Conservation (phyloP, 345 rosid genomes). For the Hevea brasiliensis region DNA sequence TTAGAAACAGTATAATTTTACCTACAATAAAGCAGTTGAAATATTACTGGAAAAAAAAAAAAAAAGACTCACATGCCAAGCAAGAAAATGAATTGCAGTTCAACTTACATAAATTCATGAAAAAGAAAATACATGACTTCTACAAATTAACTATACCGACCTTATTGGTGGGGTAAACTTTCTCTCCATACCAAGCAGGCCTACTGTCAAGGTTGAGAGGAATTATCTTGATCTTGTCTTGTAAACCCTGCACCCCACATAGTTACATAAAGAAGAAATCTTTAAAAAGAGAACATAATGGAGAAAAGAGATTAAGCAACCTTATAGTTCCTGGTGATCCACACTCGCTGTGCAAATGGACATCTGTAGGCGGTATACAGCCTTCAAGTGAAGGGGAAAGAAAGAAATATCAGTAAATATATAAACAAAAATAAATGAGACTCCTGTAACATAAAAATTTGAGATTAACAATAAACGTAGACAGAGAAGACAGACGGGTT, state of each 20-base stretch:
- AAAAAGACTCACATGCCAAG: too few relatives aligned
- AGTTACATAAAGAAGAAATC: background rate
- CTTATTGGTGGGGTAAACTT: conserved; percentile 80
- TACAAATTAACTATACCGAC: conserved; percentile 28
- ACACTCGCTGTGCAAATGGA: conserved; percentile 87
- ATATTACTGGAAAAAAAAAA: too few relatives aligned
- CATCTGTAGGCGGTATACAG: conserved; percentile 63
- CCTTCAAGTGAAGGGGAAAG: conserved; percentile 31
- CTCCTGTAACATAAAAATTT: background rate
- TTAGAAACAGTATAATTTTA: too few relatives aligned
- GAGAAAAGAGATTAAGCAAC: conserved; percentile 22
- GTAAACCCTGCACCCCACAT: conserved; percentile 56
- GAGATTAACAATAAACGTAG: background rate
- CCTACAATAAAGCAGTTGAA: too few relatives aligned
- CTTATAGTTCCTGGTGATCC: conserved; percentile 95
- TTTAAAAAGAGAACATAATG: background rate
- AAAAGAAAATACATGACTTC: too few relatives aligned
- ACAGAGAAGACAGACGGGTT: background rate
- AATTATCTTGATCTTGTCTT: conserved; percentile 74
- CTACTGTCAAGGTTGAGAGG: conserved; percentile 72
- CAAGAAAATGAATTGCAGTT: background rate
- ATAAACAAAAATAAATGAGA: too few relatives aligned
- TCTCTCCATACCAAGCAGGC: conserved; percentile 90
- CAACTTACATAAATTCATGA: background rate
- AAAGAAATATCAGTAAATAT: background rate